Evolutionary conservation across 257 asterid genomes (phyloP), one percentile per base, ranked within the genome.

Genomic region (Nemophila menziesii): DNA sequence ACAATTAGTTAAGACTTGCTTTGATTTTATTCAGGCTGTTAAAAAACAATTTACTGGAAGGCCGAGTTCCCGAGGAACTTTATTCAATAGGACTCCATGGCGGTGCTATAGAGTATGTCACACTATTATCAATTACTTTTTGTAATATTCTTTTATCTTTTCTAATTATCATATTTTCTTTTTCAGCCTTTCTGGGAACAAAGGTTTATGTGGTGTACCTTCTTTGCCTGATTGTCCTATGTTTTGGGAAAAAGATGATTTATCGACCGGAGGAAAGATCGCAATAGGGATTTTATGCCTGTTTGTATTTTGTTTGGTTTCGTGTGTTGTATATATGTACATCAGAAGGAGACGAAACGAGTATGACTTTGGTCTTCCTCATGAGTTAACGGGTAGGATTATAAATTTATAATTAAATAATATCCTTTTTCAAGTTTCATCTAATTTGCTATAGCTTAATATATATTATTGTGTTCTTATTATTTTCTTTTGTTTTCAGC

Each of bases 31-130:
- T 45, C 68, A 79, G 92, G 71, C 47, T 74, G 39, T 61, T 90
- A 83, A 78, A 90, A 49, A 78, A 57, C 46, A 90, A 90, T 63
- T 60, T 56, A 44, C 62, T 90, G 65, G 80, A 65, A 68, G 96
- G 98, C 15, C 80, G 55, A 69, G 98, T 90, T 21, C 92, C 96
- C 0, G 85, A 72, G 66, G 86, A 74, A 40, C 85, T 90, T 49
- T 82, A 74, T 48, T 81, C 96, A 8, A 60, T 90, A 56, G 98
- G 96, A 19, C 80, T 90, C 51, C 98, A 74, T 44, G 96, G 98
- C 46, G 98, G 98, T 64, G 69, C 77, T 54, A 85, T 90, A 48
- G 96, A 90, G 98, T 90, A 85, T 43, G 81, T 68, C 56, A 13
- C 4, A 37, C 16, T 9, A 16, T 5, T 33, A 11, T 4, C 38